Conservation (phyloP, 192 early-diverging fungal species). For the Funneliformis geosporum region DNA sequence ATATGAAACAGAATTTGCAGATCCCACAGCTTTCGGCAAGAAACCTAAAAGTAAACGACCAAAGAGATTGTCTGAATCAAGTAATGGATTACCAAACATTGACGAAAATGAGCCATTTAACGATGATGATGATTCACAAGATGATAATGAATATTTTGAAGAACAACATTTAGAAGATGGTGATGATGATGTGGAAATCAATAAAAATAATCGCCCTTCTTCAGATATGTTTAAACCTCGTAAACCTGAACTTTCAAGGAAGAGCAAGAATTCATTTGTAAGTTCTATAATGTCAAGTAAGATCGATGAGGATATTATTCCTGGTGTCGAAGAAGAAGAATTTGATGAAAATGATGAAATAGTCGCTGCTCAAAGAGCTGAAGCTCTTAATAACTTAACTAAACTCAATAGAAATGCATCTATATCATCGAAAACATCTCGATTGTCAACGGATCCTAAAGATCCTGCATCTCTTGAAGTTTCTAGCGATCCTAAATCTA, state of each 20-base stretch:
- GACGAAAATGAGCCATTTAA: slow-evolving; percentile 15
- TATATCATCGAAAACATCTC: background rate
- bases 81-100: background rate
- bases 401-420: background rate
- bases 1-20: slow-evolving; percentile 40
- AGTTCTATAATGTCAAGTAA: slow-evolving; percentile 4
- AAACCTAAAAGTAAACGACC: background rate
- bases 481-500: background rate
- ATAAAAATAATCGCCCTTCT: slow-evolving; percentile 19
- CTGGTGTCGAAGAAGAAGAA: slow-evolving; percentile 24
- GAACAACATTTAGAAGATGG: background rate
- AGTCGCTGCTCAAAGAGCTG: background rate
- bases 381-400: background rate
- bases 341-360: slow-evolving; percentile 19
- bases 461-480: background rate
- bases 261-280: background rate
- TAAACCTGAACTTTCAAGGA: slow-evolving; percentile 1
- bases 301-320: slow-evolving; percentile 12
- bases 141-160: background rate
- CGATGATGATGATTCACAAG: slow-evolving; percentile 10
- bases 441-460: background rate
- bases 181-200: slow-evolving; percentile 22
- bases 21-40: slow-evolving; percentile 23
- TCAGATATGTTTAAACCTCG: slow-evolving; percentile 26
- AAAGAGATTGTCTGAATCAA: background rate